A percentile compares a stretch with the other conserved stretches of the same genome.
phyloP scores from a whole-genome alignment of 2,329 filamentous ascomycete genomes.

The Hymenoscyphus infarciens region DNA sequence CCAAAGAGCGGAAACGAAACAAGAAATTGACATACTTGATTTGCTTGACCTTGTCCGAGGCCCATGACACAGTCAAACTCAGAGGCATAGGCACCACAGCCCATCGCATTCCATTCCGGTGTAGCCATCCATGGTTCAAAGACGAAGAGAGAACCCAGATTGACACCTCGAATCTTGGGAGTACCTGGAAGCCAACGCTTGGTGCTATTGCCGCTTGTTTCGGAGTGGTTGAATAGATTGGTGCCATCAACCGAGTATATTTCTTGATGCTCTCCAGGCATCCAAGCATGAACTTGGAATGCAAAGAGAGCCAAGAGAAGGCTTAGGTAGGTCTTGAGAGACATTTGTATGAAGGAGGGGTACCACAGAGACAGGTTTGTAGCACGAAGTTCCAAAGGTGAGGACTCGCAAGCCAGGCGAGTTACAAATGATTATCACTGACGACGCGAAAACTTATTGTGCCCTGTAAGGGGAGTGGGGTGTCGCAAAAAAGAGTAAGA shows the following conservation, averaged over 20 bases:
- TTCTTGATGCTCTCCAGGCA: constrained; percentile 20
- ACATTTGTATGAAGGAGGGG: background rate
- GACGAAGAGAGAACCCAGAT: constrained; percentile 4
- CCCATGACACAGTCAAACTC: constrained; percentile 6
- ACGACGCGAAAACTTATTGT: background rate
- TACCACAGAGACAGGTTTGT: background rate
- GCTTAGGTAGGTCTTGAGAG: background rate
- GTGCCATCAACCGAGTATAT: constrained; percentile 13
- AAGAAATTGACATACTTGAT: background rate
- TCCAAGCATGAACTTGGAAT: constrained; percentile 15
- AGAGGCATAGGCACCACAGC: background rate
- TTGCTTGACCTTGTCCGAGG: background rate
- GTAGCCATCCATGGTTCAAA: constrained; percentile 5
- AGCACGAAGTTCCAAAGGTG: constrained; percentile 2
- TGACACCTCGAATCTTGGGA: constrained; percentile 9
- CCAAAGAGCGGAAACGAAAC: background rate
- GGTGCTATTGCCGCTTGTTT: background rate
- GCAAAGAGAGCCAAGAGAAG: background rate
- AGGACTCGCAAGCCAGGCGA: constrained; percentile 1
- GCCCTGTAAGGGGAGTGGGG: background rate
- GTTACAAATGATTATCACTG: background rate
- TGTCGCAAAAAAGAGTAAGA: background rate
- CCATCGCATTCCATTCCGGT: constrained; percentile 1
- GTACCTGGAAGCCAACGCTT: constrained; percentile 22
- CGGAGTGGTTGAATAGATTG: constrained; percentile 19